Percentiles rank a stretch among this genome's conserved stretches.
Conservation (phyloP, 805 yeast species). For the Saturnispora sanitii region DNA sequence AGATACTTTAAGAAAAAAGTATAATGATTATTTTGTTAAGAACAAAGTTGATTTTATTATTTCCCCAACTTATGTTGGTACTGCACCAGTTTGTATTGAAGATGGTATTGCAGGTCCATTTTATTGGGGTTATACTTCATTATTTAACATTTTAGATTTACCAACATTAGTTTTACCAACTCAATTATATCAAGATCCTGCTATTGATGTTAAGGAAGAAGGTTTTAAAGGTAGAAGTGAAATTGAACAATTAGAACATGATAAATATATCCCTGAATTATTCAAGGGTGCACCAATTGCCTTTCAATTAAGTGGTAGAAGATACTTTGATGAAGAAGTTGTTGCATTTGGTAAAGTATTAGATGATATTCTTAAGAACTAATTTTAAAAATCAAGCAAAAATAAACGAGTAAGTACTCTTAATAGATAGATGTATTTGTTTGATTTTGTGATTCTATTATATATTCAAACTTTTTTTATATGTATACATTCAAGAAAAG, state of each 20-base stretch:
- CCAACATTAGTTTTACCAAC: constrained; percentile 61
- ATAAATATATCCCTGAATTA: constrained; percentile 36
- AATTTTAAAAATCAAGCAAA: no score
- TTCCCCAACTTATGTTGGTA: constrained; percentile 59
- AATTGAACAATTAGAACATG: constrained; percentile 40
- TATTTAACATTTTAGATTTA: constrained; percentile 63
- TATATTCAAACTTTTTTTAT: neutral
- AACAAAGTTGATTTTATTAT: constrained; percentile 56
- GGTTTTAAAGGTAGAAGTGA: constrained; percentile 33
- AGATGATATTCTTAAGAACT: constrained; percentile 19
- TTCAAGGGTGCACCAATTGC: constrained; percentile 46
- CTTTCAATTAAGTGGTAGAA: constrained; percentile 43
- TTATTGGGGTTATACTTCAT: constrained; percentile 75
- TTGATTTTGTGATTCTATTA: no score
- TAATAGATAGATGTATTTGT: no score
- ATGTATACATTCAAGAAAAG: no score
- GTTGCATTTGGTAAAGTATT: constrained; percentile 30
- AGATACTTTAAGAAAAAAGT: constrained; percentile 50
- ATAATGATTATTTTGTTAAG: constrained; percentile 41
- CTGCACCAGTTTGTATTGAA: constrained; percentile 57
- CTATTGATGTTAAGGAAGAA: constrained; percentile 38
- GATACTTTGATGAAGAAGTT: constrained; percentile 49
- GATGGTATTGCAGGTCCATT: constrained; percentile 35
- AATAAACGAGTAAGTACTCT: no score
- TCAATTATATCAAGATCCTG: constrained; percentile 45